Base-by-base conservation (phyloP, 176 grass and related monocot species). In the Zoysia japonica region DNA sequence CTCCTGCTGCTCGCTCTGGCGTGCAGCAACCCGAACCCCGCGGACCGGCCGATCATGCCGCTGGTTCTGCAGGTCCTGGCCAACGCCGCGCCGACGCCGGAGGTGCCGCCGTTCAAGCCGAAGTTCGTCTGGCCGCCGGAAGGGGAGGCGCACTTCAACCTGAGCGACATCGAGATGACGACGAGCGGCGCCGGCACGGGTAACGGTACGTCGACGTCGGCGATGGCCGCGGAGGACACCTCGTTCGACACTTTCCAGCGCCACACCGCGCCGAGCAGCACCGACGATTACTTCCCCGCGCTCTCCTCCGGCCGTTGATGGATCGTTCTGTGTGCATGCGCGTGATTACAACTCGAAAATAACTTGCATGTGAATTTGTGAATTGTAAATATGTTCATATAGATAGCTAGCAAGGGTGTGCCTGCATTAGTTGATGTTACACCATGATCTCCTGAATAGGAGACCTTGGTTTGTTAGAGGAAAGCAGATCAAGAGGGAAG, bases 1-100 rank as follows among this genome's bases (percentile, higher is more conserved):
- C 63, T 93, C 3, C 72, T 93, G 2, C 84, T 87, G 3, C 90
- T 93, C 15, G 87, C 77, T 0, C 56, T 93, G 15, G 90, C 87
- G 39, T 93, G 90, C 81, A 82, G 90, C 73, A 79, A 76, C 43
- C 90, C 90, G 0, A 87, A 78, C 73, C 77, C 84, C 0, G 51
- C 11, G 12, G 84, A 89, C 8, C 43, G 87, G 14, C 90, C 90
- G 1, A 75, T 78, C 68, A 87, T 86, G 68, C 67, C 78, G 38
- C 54, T 72, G n/a, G 52, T 89, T 11, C 15, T 93, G 61, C 90
- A 93, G 84, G 74, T 93, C 1, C 5, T 93, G 48, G 53, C 81
- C 3, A 86, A 77, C 42, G 64, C 72, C 0, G 65, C 75, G 68
- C 47, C 87, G 48, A 80, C 87, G 36, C 90, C 87, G 0, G 61